Base-by-base conservation (phyloP, 2,329 filamentous ascomycete species). In the Allantophomopsis lycopodina region DNA sequence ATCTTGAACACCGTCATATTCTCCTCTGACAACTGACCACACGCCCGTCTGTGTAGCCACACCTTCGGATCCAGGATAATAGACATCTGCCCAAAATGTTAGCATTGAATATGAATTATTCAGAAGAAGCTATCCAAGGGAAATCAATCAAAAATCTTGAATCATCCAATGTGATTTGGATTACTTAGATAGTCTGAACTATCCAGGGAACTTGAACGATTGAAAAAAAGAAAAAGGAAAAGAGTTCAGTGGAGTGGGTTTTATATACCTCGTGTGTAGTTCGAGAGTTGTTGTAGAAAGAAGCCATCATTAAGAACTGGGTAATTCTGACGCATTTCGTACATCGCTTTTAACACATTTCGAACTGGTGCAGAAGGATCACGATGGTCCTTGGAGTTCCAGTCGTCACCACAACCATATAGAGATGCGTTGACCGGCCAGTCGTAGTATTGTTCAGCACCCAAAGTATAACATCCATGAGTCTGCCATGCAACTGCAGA, bases 321-420 rank as follows among this genome's bases (percentile, higher is more conserved):
- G 40, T 65, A 79, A 18, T 68, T 55, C 14, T 65, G 50, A 39
- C 75, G 65, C 54, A 79, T 63, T 46, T 76, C 64, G 46, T 71
- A 77, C 68, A 78, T 75, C 35, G 67, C 61, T 52, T 74, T 76
- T 45, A 77, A 60, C 35, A 74, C 66, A 46, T 74, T 76, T 33
- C 72, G 65, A 21, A 79, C 57, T 1, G 73, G 72, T 46, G 74
- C 66, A 7, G 74, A 68, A 2, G 75, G 70, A 50, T 80, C 74
- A 21, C 75, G 62, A 51, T 79, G 75, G 46, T 80, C 75, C 23
- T 72, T 65, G 20, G 67, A 67, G 38, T 73, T 69, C 4, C 56
- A 55, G 32, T 73, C 66, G 44, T 79, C 74, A 33, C 69, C 48
- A 47, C 76, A 80, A 3, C 72, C 76, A 30, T 59, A 46, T 2